These are phyloP conservation scores for Myriosclerotinia scirpicola DNA, from an alignment of 2,329 filamentous ascomycete species.

Conservation along the genomic window DNA sequence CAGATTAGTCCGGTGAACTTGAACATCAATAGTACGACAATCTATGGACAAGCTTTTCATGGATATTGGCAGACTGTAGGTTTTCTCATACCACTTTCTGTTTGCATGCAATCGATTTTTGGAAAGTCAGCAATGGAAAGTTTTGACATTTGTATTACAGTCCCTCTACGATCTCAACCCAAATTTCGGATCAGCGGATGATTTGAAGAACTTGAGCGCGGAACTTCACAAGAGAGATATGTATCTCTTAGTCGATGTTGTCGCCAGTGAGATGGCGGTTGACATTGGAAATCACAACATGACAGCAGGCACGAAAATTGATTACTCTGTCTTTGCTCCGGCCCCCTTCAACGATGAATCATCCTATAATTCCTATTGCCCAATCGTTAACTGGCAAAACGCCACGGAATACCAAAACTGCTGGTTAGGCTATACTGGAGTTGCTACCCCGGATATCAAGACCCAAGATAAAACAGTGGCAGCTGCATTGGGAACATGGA, in stretches of 20 bases:
- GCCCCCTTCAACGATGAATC: constrained; percentile 28
- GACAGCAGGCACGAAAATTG: constrained; percentile 24
- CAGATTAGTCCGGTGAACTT: constrained; percentile 49
- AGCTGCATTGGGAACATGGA: constrained; percentile 44
- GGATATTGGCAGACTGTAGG: constrained; percentile 24
- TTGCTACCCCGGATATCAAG: constrained; percentile 46
- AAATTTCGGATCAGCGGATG: constrained; percentile 58
- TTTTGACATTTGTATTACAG: constrained; percentile 41
- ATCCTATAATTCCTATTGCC: constrained; percentile 28
- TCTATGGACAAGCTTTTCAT: constrained; percentile 23
- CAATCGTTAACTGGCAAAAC: constrained; percentile 41
- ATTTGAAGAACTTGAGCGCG: constrained; percentile 56
- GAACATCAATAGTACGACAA: constrained; percentile 41
- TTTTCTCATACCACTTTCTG: background rate
- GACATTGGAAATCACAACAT: constrained; percentile 22
- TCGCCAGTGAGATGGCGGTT: constrained; percentile 49
- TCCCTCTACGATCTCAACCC: constrained; percentile 53
- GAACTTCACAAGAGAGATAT: constrained; percentile 56
- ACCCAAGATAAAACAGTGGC: constrained; percentile 45
- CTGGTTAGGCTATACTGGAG: constrained; percentile 42
- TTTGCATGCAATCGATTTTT: background rate
- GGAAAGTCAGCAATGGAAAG: background rate
- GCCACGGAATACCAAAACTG: constrained; percentile 37
- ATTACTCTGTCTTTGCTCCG: constrained; percentile 27
- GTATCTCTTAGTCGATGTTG: constrained; percentile 51